Evolutionary conservation across 2,329 filamentous ascomycete species (phyloP).

Genomic region (Ramichloridium luteum): DNA sequence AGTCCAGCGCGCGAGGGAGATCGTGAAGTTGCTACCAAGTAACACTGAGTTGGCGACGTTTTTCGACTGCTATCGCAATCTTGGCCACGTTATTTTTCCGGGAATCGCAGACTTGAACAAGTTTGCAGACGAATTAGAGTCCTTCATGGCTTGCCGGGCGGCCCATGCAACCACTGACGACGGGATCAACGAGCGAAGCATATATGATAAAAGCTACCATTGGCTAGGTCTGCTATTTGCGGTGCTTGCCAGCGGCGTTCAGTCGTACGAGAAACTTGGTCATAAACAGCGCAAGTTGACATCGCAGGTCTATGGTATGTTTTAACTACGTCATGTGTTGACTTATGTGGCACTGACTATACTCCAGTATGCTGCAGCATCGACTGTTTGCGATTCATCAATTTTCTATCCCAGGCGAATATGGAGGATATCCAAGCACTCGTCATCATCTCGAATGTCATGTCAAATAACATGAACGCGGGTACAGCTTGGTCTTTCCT

Average conservation of each 20-base stretch:
- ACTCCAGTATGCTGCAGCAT: conserved; percentile 50
- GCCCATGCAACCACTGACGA: conserved; percentile 29
- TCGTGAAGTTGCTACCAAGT: conserved; percentile 46
- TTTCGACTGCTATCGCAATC: conserved; percentile 46
- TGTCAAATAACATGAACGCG: conserved; percentile 38
- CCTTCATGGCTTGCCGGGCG: conserved; percentile 41
- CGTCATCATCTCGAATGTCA: conserved; percentile 47
- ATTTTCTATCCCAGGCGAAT: conserved; percentile 50
- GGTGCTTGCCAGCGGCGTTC: conserved; percentile 49
- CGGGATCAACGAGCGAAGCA: conserved; percentile 40
- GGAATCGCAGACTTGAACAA: conserved; percentile 44
- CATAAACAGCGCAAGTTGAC: conserved; percentile 50
- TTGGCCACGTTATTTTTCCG: conserved; percentile 48
- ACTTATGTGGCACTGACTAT: background rate
- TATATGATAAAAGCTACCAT: conserved; percentile 46
- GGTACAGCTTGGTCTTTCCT: conserved; percentile 51
- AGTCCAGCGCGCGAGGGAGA: conserved; percentile 43
- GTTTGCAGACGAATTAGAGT: conserved; percentile 43
- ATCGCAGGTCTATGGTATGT: conserved; percentile 49
- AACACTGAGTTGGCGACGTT: conserved; percentile 47
- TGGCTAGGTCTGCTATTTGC: conserved; percentile 51
- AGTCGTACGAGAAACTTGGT: conserved; percentile 42
- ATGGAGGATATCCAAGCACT: conserved; percentile 51
- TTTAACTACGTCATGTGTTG: background rate
- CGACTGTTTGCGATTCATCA: conserved; percentile 51